A percentile compares a stretch with the other conserved stretches of the same genome.
These are phyloP conservation scores for Phytophthora quininea DNA, from an alignment of 352 stramenopile genomes.

Conservation along the genomic window DNA sequence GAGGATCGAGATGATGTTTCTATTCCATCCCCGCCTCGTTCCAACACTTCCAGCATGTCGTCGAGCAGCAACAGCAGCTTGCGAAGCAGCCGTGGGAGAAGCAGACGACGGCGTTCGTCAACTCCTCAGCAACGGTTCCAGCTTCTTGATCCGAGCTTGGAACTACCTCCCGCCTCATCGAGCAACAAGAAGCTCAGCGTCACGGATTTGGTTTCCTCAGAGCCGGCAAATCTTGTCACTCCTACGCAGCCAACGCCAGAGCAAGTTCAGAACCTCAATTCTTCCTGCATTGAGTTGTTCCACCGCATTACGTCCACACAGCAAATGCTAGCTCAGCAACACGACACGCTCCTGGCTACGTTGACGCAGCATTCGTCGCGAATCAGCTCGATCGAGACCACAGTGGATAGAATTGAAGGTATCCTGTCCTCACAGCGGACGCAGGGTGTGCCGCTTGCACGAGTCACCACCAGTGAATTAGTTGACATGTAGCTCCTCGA, in stretches of 20 bases:
- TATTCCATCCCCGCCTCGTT: constrained; percentile 19
- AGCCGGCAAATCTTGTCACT: constrained; percentile 7
- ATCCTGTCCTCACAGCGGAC: constrained; percentile 37
- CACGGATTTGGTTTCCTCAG: constrained; percentile 33
- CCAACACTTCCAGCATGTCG: constrained; percentile 31
- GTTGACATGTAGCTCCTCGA: constrained; percentile 26
- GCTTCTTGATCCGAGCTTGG: constrained; percentile 37
- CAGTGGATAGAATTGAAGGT: constrained; percentile 49
- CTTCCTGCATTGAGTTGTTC: constrained; percentile 58
- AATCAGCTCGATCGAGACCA: constrained; percentile 59
- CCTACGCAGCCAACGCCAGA: constrained; percentile 15
- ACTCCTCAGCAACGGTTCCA: constrained; percentile 28
- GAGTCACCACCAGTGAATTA: constrained; percentile 3
- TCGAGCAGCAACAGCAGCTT: constrained; percentile 23
- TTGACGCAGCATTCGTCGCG: constrained; percentile 55
- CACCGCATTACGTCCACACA: constrained; percentile 70
- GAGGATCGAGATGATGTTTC: constrained; percentile 58
- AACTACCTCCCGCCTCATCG: constrained; percentile 17
- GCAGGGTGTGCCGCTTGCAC: constrained; percentile 24
- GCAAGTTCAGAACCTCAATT: constrained; percentile 30
- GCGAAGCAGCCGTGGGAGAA: constrained; percentile 9
- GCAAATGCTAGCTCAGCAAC: constrained; percentile 64
- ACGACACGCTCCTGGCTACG: constrained; percentile 45
- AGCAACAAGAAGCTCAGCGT: constrained; percentile 33
- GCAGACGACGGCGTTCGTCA: not conserved